Conservation (phyloP, 2,329 filamentous ascomycete species). For the Aspergillus sp. region DNA sequence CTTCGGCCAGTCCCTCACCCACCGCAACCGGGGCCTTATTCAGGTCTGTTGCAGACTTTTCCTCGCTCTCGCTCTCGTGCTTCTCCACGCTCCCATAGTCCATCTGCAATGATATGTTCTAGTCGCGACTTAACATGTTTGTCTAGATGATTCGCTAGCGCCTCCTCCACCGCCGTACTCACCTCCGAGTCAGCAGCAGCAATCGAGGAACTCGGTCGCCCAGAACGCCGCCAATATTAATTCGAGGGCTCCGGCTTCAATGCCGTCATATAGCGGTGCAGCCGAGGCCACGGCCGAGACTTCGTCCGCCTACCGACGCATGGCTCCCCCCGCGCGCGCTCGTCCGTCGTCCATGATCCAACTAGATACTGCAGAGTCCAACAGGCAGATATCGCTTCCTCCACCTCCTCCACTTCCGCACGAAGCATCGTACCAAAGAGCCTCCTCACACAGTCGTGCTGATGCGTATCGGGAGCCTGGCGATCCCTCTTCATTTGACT, state of each 20-base stretch:
- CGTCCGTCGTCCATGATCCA: constrained; percentile 26
- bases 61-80: not conserved
- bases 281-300: constrained; percentile 11
- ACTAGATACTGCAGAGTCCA: constrained; percentile 15
- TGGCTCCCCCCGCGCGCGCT: constrained; percentile 15
- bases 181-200: constrained; percentile 22
- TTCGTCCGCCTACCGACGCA: constrained; percentile 15
- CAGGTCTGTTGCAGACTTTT: constrained; percentile 19
- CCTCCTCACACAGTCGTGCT: constrained; percentile 23
- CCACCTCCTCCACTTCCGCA: constrained; percentile 29
- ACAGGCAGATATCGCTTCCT: constrained; percentile 22
- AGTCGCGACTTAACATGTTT: constrained; percentile 6
- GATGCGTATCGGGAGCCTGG: constrained; percentile 15
- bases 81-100: too few relatives aligned
- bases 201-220: constrained; percentile 10
- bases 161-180: constrained; percentile 33
- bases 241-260: constrained; percentile 11
- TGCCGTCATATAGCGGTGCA: constrained; percentile 10
- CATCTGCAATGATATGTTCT: too few relatives aligned
- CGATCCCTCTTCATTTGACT: constrained; percentile 6
- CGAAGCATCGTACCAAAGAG: constrained; percentile 19
- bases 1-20: constrained; percentile 18
- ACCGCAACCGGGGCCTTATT: constrained; percentile 17
- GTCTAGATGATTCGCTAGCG: constrained; percentile 20
- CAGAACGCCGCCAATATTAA: constrained; percentile 7